A percentile compares a stretch with the other conserved stretches of the same genome.
Evolutionary conservation across 1,284 basidiomycete species (phyloP).

Genomic region (Pseudozyma tsukubaensis): DNA sequence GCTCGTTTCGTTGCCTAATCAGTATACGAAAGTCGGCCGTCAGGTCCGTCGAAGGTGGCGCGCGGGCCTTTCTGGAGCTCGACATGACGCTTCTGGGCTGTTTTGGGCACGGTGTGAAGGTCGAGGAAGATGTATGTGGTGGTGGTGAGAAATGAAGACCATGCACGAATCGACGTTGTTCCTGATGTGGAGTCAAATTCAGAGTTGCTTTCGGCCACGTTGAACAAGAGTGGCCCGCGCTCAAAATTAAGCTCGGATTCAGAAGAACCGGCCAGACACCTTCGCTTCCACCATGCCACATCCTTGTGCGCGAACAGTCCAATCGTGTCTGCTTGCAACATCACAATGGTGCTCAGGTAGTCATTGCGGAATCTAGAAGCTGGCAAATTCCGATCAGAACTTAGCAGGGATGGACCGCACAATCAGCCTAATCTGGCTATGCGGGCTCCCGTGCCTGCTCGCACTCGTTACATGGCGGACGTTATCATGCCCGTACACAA

Average conservation of each 20-base stretch:
- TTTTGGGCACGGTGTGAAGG: not conserved
- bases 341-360: too few relatives aligned
- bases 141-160: conserved; percentile 6
- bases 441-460: conserved; percentile 26
- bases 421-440: conserved; percentile 17
- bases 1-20: conserved; percentile 21
- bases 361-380: too few relatives aligned
- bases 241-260: not conserved
- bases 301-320: not conserved
- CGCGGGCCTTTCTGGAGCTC: conserved; percentile 16
- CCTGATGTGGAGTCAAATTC: conserved; percentile 19
- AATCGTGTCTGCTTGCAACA: not conserved
- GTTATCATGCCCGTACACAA: conserved; percentile 78
- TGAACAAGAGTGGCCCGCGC: conserved; percentile 24
- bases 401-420: conserved; percentile 12
- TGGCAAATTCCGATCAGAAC: not conserved
- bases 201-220: not conserved
- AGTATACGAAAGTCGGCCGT: conserved; percentile 41
- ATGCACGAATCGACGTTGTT: not conserved
- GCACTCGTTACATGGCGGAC: conserved; percentile 26
- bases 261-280: conserved; percentile 11
- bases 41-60: conserved; percentile 34
- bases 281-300: not conserved
- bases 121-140: conserved; percentile 4
- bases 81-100: conserved; percentile 11